Percentiles rank a stretch among this genome's conserved stretches.
These are phyloP conservation scores for Candida jianshihensis DNA, from an alignment of 805 yeast species.

Conservation along the genomic window DNA sequence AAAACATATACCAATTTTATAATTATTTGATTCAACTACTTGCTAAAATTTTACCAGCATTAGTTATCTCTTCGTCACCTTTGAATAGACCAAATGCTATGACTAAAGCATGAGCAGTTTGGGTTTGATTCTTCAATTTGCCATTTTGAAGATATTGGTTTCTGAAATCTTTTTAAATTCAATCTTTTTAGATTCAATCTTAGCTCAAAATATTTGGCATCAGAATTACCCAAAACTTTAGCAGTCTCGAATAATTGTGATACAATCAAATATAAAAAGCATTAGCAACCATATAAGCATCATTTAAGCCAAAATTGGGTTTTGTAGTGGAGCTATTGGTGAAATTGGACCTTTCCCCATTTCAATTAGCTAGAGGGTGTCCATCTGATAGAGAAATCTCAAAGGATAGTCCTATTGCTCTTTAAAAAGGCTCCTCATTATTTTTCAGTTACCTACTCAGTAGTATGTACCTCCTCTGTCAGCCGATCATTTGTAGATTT, in stretches of 20 bases:
- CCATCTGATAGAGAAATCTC: too few relatives aligned
- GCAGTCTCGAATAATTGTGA: constrained; percentile 8
- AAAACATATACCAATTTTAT: constrained; percentile 14
- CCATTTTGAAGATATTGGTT: constrained; percentile 10
- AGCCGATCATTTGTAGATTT: constrained; percentile 4
- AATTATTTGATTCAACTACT: constrained; percentile 6
- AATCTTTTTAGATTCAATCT: neutral
- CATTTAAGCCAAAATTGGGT: constrained; percentile 10
- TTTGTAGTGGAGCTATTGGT: constrained; percentile 17
- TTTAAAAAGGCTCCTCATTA: constrained; percentile 71
- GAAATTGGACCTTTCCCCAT: constrained; percentile 10
- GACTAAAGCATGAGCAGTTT: constrained; percentile 13
- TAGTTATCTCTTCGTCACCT: constrained; percentile 2
- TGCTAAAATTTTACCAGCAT: constrained; percentile 11
- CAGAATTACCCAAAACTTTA: constrained; percentile 2
- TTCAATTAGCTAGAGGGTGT: too few relatives aligned
- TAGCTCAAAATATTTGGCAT: too few relatives aligned
- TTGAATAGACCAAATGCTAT: constrained; percentile 8
- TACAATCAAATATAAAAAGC: constrained; percentile 12
- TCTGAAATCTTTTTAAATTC: constrained; percentile 9
- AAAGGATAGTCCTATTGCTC: constrained; percentile 67
- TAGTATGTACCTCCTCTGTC: too few relatives aligned
- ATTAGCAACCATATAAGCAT: constrained; percentile 15
- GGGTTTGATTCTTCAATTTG: constrained; percentile 7
- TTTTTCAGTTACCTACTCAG: constrained; percentile 61